phyloP scores from a whole-genome alignment of 2,329 filamentous ascomycete genomes.

The Claviceps sp. region DNA sequence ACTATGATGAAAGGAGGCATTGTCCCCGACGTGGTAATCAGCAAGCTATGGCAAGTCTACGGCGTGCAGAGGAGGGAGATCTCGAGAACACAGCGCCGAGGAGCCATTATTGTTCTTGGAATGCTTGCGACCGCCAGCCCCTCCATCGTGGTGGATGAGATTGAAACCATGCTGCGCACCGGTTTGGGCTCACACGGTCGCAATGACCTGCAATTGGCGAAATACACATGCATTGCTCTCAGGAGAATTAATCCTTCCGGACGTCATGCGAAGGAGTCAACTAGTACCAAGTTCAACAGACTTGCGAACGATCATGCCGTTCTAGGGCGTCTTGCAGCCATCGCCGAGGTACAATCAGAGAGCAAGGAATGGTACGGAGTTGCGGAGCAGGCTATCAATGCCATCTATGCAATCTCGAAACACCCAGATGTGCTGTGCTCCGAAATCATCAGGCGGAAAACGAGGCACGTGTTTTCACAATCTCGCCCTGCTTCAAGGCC shows the following conservation, averaged over 20 bases:
- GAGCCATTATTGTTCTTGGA: constrained; percentile 88
- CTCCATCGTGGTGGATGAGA: constrained; percentile 85
- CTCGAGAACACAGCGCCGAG: constrained; percentile 76
- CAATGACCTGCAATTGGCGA: constrained; percentile 74
- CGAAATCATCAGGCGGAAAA: constrained; percentile 77
- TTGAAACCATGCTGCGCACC: constrained; percentile 85
- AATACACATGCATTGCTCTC: constrained; percentile 89
- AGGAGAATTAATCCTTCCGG: constrained; percentile 79
- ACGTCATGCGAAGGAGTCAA: constrained; percentile 62
- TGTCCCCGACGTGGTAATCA: constrained; percentile 72
- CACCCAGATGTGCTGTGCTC: constrained; percentile 90
- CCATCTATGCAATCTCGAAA: constrained; percentile 87
- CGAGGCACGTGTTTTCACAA: constrained; percentile 59
- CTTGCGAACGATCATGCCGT: constrained; percentile 88
- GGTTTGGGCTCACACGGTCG: constrained; percentile 72
- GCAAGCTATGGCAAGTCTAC: constrained; percentile 96
- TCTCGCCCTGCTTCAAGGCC: constrained; percentile 30
- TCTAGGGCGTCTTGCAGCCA: constrained; percentile 63
- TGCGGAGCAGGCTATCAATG: constrained; percentile 88
- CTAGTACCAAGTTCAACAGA: constrained; percentile 51
- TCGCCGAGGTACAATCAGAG: constrained; percentile 73
- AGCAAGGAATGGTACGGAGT: constrained; percentile 95
- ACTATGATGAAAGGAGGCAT: constrained; percentile 96
- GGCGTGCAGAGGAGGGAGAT: constrained; percentile 88
- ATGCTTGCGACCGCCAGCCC: constrained; percentile 92